Conservation (phyloP, 192 early-diverging fungal genomes). For the Kickxella alabastrina region DNA sequence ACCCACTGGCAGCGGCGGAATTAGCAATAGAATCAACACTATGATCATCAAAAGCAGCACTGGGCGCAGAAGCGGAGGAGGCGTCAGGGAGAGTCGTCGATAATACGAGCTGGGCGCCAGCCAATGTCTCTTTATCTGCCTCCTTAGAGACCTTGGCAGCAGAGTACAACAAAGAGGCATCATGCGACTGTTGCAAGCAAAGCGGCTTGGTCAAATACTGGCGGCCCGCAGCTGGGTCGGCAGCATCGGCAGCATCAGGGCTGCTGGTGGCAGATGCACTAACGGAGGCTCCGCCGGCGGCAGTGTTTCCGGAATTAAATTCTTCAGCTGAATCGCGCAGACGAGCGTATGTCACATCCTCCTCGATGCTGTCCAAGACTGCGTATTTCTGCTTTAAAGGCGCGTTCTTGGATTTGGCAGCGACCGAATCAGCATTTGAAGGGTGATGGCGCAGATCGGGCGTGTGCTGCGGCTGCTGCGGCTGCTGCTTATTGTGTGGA, state of each 20-base stretch:
- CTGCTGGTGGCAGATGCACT: neutral
- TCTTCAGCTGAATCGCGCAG: conserved; percentile 4
- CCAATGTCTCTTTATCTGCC: neutral
- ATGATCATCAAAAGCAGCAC: neutral
- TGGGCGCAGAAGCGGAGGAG: neutral
- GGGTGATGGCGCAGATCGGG: neutral
- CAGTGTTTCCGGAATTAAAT: neutral
- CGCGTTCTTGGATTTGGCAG: no score
- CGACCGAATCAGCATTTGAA: neutral
- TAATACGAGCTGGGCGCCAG: neutral
- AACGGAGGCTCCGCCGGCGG: neutral
- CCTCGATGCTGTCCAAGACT: conserved; percentile 1
- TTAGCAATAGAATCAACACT: neutral
- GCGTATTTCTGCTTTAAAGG: conserved; percentile 12
- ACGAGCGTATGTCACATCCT: neutral
- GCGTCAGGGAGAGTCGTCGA: neutral
- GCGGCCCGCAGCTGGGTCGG: conserved; percentile 1
- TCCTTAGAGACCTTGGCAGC: neutral
- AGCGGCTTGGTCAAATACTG: conserved; percentile 34
- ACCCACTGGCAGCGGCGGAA: neutral
- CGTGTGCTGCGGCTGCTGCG: neutral
- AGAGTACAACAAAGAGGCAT: neutral
- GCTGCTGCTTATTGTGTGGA: neutral
- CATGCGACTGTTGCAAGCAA: neutral
- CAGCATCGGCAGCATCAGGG: neutral